Evolutionary conservation across 2,329 filamentous ascomycete species (phyloP).

Genomic region (Clarireedia homoeocarpa): DNA sequence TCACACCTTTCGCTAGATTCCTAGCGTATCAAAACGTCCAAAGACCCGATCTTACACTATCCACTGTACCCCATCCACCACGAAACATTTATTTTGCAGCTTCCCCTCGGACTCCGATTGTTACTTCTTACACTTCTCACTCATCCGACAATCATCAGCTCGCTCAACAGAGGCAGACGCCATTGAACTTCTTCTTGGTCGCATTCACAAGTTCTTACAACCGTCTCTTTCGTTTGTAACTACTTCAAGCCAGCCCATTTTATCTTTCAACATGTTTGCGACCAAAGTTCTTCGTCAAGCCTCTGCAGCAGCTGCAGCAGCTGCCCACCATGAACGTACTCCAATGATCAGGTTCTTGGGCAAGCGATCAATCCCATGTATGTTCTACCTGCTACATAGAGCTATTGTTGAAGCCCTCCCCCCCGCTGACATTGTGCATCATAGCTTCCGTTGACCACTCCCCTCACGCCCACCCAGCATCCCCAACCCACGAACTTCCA

Average conservation of each 20-base stretch:
- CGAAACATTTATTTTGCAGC: background rate
- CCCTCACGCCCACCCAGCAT: constrained; percentile 48
- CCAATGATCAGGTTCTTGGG: constrained; percentile 37
- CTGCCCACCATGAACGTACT: constrained; percentile 29
- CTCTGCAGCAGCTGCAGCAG: constrained; percentile 23
- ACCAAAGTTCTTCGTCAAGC: constrained; percentile 32
- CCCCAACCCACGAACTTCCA: constrained; percentile 44
- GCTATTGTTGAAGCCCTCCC: background rate
- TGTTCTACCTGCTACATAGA: constrained; percentile 9
- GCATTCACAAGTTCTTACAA: background rate
- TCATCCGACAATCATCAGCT: background rate
- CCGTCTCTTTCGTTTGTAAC: background rate
- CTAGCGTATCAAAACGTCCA: background rate
- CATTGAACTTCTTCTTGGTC: background rate
- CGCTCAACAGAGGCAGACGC: background rate
- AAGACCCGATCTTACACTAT: background rate
- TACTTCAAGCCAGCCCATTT: background rate
- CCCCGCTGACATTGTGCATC: constrained; percentile 11
- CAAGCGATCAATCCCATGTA: constrained; percentile 33
- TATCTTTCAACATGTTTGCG: constrained; percentile 29
- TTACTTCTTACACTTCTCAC: background rate
- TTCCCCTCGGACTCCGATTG: background rate
- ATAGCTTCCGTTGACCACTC: constrained; percentile 49
- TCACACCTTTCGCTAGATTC: background rate
- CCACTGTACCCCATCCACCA: background rate